Percentiles rank a stretch among this genome's conserved stretches.
These are phyloP conservation scores for Theobroma cacao DNA, from an alignment of 345 rosid species.

Conservation along the genomic window DNA sequence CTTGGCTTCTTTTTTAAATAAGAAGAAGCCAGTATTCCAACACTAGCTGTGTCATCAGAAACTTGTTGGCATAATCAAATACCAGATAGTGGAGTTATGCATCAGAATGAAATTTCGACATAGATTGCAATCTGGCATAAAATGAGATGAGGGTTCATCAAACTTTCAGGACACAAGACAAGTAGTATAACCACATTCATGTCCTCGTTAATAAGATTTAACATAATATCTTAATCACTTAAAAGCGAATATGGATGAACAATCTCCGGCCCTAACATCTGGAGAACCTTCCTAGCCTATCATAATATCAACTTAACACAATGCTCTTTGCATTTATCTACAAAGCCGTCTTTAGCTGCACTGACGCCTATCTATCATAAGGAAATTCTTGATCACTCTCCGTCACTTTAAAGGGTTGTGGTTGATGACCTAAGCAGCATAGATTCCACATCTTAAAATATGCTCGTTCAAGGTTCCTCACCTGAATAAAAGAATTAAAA, in stretches of 20 bases:
- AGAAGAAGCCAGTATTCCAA: background rate
- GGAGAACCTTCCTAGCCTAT: background rate
- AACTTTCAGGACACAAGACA: background rate
- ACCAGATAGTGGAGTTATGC: background rate
- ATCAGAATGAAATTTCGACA: background rate
- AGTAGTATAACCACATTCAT: background rate
- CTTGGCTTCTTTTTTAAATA: too few species aligned
- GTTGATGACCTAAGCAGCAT: slow-evolving; percentile 63
- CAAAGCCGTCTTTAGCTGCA: background rate
- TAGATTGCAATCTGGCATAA: background rate
- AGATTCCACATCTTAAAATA: slow-evolving; percentile 94
- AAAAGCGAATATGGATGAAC: background rate
- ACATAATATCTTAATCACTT: background rate
- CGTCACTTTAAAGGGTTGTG: slow-evolving; percentile 70
- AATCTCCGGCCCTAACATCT: background rate
- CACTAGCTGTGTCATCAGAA: too few species aligned
- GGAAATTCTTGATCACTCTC: slow-evolving; percentile 81
- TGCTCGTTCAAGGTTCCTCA: slow-evolving; percentile 76
- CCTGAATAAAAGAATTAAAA: slow-evolving; percentile 41
- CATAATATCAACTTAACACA: background rate
- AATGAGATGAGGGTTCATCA: background rate
- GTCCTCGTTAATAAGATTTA: background rate
- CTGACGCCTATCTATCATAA: slow-evolving; percentile 31
- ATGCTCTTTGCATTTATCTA: background rate
- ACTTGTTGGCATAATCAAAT: background rate